A percentile compares a stretch with the other conserved stretches of the same genome.
Evolutionary conservation across 257 asterid genomes (phyloP).

Genomic region (Solanum sejunctum): DNA sequence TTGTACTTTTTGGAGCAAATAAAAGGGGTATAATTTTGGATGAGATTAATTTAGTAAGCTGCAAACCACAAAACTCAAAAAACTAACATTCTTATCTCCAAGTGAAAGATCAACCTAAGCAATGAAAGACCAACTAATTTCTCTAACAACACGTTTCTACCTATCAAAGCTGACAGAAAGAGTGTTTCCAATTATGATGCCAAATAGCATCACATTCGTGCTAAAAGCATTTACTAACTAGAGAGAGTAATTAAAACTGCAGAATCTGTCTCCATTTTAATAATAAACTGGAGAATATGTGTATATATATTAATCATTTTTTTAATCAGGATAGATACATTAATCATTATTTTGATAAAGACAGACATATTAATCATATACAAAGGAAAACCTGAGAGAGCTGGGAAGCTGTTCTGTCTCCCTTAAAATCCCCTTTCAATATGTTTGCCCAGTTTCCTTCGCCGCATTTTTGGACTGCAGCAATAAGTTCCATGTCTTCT

Average conservation of each 20-base stretch:
- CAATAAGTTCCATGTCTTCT: slow-evolving; percentile 63
- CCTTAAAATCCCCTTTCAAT: slow-evolving; percentile 48
- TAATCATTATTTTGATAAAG: not conserved
- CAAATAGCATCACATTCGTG: not conserved
- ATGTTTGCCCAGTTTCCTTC: slow-evolving; percentile 66
- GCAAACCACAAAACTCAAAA: not conserved
- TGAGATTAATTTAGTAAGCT: not conserved
- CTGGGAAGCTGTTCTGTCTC: slow-evolving; percentile 61
- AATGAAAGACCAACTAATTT: not conserved
- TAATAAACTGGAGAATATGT: not conserved
- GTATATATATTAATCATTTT: not conserved
- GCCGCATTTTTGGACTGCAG: slow-evolving; percentile 63
- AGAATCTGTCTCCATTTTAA: not conserved
- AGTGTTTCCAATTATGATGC: too few species aligned
- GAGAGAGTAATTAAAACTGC: not conserved
- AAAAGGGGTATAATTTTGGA: not conserved
- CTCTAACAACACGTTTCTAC: not conserved
- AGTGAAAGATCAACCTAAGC: not conserved
- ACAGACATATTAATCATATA: not conserved
- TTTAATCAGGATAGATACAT: not conserved
- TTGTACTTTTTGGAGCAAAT: not conserved
- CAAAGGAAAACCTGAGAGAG: slow-evolving; percentile 52
- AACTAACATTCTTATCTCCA: not conserved
- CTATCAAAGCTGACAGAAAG: not conserved
- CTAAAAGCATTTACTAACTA: not conserved